Percentiles rank a stretch among this genome's conserved stretches.
These are phyloP conservation scores for Cenchrus fungigraminus DNA, from an alignment of 176 grass and related monocot genomes.

Conservation along the genomic window DNA sequence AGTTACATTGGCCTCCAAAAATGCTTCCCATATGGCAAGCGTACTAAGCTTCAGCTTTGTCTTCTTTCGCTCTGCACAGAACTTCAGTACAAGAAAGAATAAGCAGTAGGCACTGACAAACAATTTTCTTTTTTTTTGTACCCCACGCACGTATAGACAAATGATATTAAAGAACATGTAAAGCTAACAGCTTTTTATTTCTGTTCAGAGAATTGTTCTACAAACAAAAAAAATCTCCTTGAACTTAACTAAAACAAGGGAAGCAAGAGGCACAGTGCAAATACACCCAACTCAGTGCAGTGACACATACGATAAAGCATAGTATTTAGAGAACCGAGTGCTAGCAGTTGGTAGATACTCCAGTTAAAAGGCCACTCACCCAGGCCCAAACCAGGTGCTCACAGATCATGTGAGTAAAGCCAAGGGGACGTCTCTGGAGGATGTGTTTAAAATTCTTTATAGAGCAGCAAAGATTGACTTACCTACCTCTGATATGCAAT, in stretches of 20 bases:
- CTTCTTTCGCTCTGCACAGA: conserved; percentile 72
- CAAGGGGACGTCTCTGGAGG: background rate
- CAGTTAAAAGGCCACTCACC: background rate
- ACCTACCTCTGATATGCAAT: background rate
- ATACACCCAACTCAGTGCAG: background rate
- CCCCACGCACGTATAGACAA: too few relatives aligned
- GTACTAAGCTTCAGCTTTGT: conserved; percentile 63
- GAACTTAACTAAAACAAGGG: background rate
- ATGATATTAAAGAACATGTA: too few relatives aligned
- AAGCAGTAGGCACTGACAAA: conserved; percentile 33
- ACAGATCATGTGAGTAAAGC: conserved; percentile 2
- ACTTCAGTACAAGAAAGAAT: conserved; percentile 52
- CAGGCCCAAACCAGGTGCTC: background rate
- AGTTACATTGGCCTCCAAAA: conserved; percentile 66
- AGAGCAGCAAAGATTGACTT: background rate
- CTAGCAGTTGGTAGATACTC: background rate
- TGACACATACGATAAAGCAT: background rate
- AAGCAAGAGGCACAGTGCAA: background rate
- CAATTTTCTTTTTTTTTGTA: too few relatives aligned
- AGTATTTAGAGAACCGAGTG: background rate
- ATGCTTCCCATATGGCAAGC: conserved; percentile 82
- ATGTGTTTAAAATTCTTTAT: background rate
- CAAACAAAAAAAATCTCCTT: background rate
- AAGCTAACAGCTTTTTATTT: background rate
- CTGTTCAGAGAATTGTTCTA: too few relatives aligned